Evolutionary conservation across 208 protist genomes (phyloP), one percentile per base, ranked within the genome.

Genomic region (Angomonas ambiguus): DNA sequence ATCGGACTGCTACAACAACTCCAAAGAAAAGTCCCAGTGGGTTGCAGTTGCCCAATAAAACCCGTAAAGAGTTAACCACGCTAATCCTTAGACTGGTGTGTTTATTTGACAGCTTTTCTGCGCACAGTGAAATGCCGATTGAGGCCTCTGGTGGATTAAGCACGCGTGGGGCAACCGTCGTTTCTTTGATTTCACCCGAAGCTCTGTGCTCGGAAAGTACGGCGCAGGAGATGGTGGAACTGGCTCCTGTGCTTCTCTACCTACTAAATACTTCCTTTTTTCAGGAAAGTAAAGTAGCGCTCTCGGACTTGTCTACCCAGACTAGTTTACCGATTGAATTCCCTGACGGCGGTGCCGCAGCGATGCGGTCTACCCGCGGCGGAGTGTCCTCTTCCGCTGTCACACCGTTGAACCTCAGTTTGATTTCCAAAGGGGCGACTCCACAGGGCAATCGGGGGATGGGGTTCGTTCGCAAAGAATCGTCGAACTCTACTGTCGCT

Each of bases 31-130:
- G n/a, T n/a, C n/a, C n/a, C n/a, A 16, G 38, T 8, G 38, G 16
- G 16, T 45, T 45, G 38, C 11, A 16, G 38, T 45, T 45, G 38
- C 8, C 38, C 38, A 45, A 8, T 8, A 45, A 45, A 16, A 45
- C 38, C 16, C 38, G 38, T 8, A 45, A 45, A n/a, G 16, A 8
- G 38, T 8, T 45, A n/a, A 45, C 16, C 38, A 16, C 11, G 16
- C 16, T 45, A 45, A 45, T 16, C 8, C 38, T 82, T 33, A 83
- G 84, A 67, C 75, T 94, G 13, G 65, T 94, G 33, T 59, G 63
- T 18, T 72, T 91, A 51, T 86, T 74, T 74, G 88, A 94, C 65
- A 88, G 83, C 69, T 88, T 87, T 63, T 69, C 67, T 16, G 88
- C 84, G 0, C 88, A 94, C 71, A 91, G 78, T 70, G 88, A 94